These are phyloP conservation scores for Dichomitus squalens DNA, from an alignment of 1,284 basidiomycete genomes.

Conservation along the genomic window DNA sequence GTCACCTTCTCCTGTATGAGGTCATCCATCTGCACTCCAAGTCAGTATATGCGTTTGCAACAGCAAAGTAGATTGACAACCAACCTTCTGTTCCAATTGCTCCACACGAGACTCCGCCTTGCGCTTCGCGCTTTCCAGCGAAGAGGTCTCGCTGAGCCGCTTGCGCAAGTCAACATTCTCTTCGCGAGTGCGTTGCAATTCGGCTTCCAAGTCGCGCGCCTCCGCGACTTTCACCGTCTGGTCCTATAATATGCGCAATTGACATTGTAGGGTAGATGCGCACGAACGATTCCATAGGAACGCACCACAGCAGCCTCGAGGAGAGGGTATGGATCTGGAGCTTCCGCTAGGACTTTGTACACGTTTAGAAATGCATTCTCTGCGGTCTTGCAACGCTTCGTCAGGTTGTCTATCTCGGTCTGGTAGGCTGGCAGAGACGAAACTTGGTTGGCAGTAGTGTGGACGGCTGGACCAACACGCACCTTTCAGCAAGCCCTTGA, in stretches of 20 bases:
- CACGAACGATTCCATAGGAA: slow-evolving; percentile 5
- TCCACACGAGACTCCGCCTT: slow-evolving; percentile 75
- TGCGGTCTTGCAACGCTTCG: slow-evolving; percentile 86
- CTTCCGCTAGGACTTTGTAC: slow-evolving; percentile 92
- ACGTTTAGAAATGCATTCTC: slow-evolving; percentile 94
- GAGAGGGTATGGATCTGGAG: slow-evolving; percentile 94
- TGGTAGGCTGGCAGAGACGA: slow-evolving; percentile 79
- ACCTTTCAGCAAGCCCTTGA: slow-evolving; percentile 90
- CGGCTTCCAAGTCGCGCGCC: slow-evolving; percentile 72
- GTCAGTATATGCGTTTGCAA: not conserved
- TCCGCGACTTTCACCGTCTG: slow-evolving; percentile 89
- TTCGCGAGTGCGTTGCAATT: slow-evolving; percentile 70
- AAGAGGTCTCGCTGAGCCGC: slow-evolving; percentile 66
- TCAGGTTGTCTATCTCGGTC: slow-evolving; percentile 93
- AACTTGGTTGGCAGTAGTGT: not conserved
- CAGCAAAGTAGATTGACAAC: not conserved
- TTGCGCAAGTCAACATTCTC: slow-evolving; percentile 82
- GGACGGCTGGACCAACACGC: not conserved
- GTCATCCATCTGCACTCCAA: slow-evolving; percentile 76
- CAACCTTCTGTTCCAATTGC: slow-evolving; percentile 82
- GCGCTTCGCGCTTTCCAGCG: slow-evolving; percentile 73
- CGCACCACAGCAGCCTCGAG: slow-evolving; percentile 90
- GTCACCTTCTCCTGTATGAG: slow-evolving; percentile 83
- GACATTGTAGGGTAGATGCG: not conserved
- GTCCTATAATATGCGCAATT: slow-evolving; percentile 51